Evolutionary conservation across 1,284 basidiomycete genomes (phyloP).

Genomic region (Amylostereum chailletii): DNA sequence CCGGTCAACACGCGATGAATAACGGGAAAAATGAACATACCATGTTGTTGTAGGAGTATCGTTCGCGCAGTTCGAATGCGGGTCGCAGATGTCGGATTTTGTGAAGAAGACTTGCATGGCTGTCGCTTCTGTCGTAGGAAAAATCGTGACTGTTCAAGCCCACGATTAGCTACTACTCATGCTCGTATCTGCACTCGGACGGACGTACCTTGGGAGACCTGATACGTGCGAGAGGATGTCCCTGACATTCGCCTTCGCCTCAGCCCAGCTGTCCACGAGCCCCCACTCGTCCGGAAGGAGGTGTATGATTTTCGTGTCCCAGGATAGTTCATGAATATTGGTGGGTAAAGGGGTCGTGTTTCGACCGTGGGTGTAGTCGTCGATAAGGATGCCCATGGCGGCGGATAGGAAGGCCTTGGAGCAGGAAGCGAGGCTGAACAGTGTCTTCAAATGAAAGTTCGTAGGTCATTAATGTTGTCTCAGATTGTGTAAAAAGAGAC

Average conservation of each 20-base stretch:
- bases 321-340: conserved; percentile 17
- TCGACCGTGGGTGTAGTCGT: conserved; percentile 18
- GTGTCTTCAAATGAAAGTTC: conserved; percentile 18
- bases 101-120: conserved; percentile 15
- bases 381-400: conserved; percentile 28
- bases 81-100: conserved; percentile 28
- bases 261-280: conserved; percentile 26
- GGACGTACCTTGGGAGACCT: conserved; percentile 13
- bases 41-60: conserved; percentile 36
- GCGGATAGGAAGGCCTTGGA: conserved; percentile 35
- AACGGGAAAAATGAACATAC: conserved; percentile 20
- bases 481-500: conserved; percentile 4
- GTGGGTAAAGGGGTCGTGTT: conserved; percentile 22
- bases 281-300: conserved; percentile 30
- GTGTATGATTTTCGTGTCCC: conserved; percentile 30
- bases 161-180: not conserved
- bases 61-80: conserved; percentile 30
- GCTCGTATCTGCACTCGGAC: not conserved
- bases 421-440: conserved; percentile 34
- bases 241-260: conserved; percentile 23
- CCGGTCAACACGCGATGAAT: not conserved
- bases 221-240: conserved; percentile 23
- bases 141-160: conserved; percentile 6
- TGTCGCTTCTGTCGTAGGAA: conserved; percentile 2
- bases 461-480: not conserved